Base-by-base conservation (phyloP, 192 early-diverging fungal genomes). In the Coemansia erecta region DNA sequence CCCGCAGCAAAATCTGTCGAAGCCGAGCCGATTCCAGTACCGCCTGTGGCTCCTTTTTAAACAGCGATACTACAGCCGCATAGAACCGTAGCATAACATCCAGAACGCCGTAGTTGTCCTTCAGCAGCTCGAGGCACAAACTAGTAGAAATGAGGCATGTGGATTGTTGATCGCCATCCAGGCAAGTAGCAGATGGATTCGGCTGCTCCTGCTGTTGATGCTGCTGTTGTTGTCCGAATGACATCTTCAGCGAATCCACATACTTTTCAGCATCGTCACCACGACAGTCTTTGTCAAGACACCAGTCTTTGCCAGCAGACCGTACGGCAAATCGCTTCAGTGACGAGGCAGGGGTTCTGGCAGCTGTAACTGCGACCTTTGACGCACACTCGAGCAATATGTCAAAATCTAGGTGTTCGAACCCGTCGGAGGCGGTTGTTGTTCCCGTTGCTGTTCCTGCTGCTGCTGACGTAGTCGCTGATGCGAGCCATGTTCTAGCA, bases 71-170 rank as follows among this genome's bases (percentile, higher is more conserved):
- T n/a, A 41, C 54, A 13, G 31, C 21, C 8, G 11, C 22, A 21
- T 43, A 56, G 1, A 44, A 21, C 9, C 66, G 62, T 12, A 59
- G 23, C 17, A 78, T 51, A 59, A 72, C 21, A n/a, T 78, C 76
- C 17, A 78, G 39, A 5, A 46, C 40, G 48, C 63, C 63, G 7
- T 23, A 4, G 18, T 78, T 77, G 15, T 18, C 70, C 4, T 22
- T 42, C 18, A 72, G 24, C 1, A 56, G 11, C 47, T 19, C 37
- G 13, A 39, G 39, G 31, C 66, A 78, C n/a, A n/a, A 11, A 7
- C 18, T 14, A 28, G 24, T 26, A 10, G 24, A n/a, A n/a, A 51
- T 28, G 6, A 28, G n/a, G 10, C 35, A 37, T 37, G 35, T 5
- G 2, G 35, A 11, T 37, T 37, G 35, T 37, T 37, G 35, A 1